Evolutionary conservation across 2,329 filamentous ascomycete genomes (phyloP), one percentile per base, ranked within the genome.

Genomic region (Coniochaeta sp.): DNA sequence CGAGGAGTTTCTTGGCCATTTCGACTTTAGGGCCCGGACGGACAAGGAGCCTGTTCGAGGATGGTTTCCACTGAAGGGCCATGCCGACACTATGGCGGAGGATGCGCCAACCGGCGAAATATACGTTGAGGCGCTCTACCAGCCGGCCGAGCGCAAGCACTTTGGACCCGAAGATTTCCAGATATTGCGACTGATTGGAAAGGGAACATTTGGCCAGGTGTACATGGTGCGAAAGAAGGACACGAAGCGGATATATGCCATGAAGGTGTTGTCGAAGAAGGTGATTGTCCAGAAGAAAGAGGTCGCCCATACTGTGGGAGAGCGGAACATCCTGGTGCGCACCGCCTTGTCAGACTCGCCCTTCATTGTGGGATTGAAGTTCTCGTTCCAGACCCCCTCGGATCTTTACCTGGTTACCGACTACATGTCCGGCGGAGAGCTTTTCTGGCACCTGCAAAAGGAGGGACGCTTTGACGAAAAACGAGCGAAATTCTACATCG

Each of bases 221-320:
- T 99, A 98, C 72, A 95, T 99, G 73, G 95, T 99, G 7, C 89
- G 91, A 68, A 99, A 99, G 83, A 95, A 91, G 79, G 95, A 99
- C 72, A 97, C 93, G 0, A 87, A 88, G 68, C 88, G 95, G 52
- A 97, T 99, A 62, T 99, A 99, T 70, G 95, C 95, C 63, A 99
- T 99, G 95, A 99, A 99, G 75, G 93, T 99, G 1, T 80, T 99
- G 34, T 97, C 95, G 57, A 99, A 99, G 82, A 99, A 99, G 81
- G 95, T 99, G 58, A 99, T 99, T 69, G 95, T 99, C 28, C 95
- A 99, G 77, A 99, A 99, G 84, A 99, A 99, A 76, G 95, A 99
- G 74, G 92, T 99, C 57, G 92, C 93, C 17, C 95, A 99, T 72
- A 99, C 95, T 0, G 88, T 99, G 40, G 95, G 95, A 65, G 95